phyloP scores from a whole-genome alignment of 2,329 filamentous ascomycete genomes.

The Seiridium cupressi region DNA sequence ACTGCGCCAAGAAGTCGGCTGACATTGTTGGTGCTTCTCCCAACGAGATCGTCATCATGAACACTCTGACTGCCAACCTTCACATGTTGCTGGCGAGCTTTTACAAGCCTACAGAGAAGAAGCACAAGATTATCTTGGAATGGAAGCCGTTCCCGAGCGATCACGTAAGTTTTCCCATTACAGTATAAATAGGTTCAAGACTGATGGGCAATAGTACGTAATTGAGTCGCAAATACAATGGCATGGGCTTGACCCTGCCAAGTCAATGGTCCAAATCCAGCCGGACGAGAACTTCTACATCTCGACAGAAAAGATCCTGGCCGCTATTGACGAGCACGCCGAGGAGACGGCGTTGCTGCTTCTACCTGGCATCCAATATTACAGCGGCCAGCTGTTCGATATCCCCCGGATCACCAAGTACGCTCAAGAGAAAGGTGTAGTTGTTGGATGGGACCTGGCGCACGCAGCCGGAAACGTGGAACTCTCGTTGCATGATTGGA shows the following conservation, averaged over 20 bases:
- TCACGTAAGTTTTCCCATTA: constrained; percentile 52
- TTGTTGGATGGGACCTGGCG: constrained; percentile 85
- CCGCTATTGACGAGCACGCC: constrained; percentile 72
- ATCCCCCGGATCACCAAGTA: constrained; percentile 76
- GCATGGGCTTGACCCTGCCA: constrained; percentile 64
- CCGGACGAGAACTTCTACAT: constrained; percentile 63
- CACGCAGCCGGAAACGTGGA: constrained; percentile 85
- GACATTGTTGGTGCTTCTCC: constrained; percentile 72
- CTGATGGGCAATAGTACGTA: constrained; percentile 58
- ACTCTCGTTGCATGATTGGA: constrained; percentile 79
- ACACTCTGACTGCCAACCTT: constrained; percentile 78
- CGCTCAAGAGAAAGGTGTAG: constrained; percentile 68
- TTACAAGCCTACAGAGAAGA: constrained; percentile 64
- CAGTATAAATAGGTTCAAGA: neutral
- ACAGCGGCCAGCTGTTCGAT: constrained; percentile 86
- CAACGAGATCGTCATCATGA: constrained; percentile 82
- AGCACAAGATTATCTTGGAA: constrained; percentile 83
- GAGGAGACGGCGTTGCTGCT: constrained; percentile 72
- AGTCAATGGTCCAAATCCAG: constrained; percentile 72
- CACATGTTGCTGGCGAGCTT: constrained; percentile 84
- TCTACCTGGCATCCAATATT: constrained; percentile 87
- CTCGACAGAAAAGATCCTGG: constrained; percentile 68
- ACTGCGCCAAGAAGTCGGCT: constrained; percentile 67
- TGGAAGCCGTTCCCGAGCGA: constrained; percentile 90
- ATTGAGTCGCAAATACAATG: constrained; percentile 76